These are phyloP conservation scores for Gynochthodes officinalis DNA, from an alignment of 257 asterid species.

Conservation along the genomic window DNA sequence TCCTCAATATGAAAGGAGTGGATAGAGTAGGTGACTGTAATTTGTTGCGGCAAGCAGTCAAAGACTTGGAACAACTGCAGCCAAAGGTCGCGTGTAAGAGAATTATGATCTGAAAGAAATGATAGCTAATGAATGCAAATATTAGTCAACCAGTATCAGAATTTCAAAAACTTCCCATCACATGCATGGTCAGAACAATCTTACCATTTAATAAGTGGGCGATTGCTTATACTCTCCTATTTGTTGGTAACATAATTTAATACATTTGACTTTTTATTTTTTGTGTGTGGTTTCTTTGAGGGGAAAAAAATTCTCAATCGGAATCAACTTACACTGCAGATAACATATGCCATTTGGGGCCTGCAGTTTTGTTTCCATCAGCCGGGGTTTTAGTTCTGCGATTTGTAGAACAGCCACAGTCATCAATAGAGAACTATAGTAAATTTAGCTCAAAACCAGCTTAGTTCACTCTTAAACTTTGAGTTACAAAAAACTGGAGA, in stretches of 20 bases:
- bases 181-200: background rate
- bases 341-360: constrained; percentile 67
- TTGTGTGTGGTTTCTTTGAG: background rate
- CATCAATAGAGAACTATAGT: background rate
- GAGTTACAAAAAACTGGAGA: constrained; percentile 1
- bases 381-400: constrained; percentile 53
- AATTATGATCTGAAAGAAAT: no score
- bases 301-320: background rate
- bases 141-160: background rate
- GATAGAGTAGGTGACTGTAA: constrained; percentile 64
- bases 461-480: background rate
- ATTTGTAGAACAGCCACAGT: background rate
- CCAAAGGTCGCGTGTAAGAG: constrained; percentile 5
- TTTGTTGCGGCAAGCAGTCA: constrained; percentile 66
- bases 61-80: constrained; percentile 62
- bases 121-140: background rate
- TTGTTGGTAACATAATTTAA: background rate
- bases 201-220: background rate
- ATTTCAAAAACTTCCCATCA: no score
- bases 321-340: constrained; percentile 65
- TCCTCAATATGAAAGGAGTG: constrained; percentile 68
- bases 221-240: background rate
- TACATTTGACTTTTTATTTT: background rate
- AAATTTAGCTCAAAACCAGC: background rate
- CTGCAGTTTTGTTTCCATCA: constrained; percentile 61